phyloP scores from a whole-genome alignment of 495 filamentous ascomycete genomes.

The Penicillium odoratum region DNA sequence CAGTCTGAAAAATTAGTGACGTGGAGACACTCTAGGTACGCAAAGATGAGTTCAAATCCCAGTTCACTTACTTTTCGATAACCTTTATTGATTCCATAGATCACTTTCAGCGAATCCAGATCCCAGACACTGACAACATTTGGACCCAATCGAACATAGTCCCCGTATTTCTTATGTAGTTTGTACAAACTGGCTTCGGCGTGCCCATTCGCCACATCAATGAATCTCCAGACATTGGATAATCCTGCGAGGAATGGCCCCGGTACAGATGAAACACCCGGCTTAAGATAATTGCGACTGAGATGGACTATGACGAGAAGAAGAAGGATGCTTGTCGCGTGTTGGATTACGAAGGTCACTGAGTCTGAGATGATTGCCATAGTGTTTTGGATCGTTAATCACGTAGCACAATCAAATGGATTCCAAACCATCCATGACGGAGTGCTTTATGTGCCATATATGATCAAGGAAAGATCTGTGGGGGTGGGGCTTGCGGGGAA shows the following conservation, averaged over 20 bases:
- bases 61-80: background rate
- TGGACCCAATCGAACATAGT: conserved; percentile 59
- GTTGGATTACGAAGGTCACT: background rate
- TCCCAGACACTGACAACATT: conserved; percentile 54
- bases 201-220: conserved; percentile 21
- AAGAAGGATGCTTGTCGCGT: background rate
- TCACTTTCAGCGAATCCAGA: conserved; percentile 14
- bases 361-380: background rate
- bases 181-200: conserved; percentile 30
- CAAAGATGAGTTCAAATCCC: background rate
- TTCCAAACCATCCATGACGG: too few relatives aligned
- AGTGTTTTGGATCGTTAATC: background rate
- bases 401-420: too few relatives aligned
- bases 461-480: background rate
- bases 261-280: conserved; percentile 8
- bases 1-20: conserved; percentile 5
- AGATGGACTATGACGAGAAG: background rate
- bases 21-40: background rate
- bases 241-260: conserved; percentile 20
- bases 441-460: background rate
- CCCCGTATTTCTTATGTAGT: conserved; percentile 54
- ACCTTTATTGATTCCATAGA: background rate
- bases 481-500: conserved; percentile 3
- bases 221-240: conserved; percentile 19
- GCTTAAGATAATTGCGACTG: background rate